Evolutionary conservation across 2,329 filamentous ascomycete species (phyloP).

Genomic region (Elsinoe fawcettii): DNA sequence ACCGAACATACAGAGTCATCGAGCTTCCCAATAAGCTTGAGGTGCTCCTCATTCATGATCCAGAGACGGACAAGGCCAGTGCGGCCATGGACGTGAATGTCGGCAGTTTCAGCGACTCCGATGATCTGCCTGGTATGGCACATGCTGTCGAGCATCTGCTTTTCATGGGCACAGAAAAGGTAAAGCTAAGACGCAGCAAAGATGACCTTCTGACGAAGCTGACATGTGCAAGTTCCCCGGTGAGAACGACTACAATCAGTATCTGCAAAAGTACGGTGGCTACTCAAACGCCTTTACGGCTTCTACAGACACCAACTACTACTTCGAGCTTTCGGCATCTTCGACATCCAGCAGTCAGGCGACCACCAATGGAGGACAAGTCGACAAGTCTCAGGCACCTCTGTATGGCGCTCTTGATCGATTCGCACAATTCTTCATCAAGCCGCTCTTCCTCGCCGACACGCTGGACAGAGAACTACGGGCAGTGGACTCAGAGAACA

Average conservation of each 20-base stretch:
- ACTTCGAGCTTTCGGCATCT: conserved; percentile 86
- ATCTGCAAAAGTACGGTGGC: conserved; percentile 81
- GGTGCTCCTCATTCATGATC: conserved; percentile 84
- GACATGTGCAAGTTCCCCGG: conserved; percentile 59
- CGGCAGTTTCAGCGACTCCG: conserved; percentile 86
- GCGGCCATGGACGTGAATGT: conserved; percentile 93
- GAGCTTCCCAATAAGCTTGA: conserved; percentile 80
- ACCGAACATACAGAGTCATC: conserved; percentile 81
- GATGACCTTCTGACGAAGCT: background rate
- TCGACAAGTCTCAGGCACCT: conserved; percentile 44
- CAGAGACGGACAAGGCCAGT: conserved; percentile 92
- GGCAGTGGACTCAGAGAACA: conserved; percentile 92
- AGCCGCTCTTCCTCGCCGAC: conserved; percentile 74
- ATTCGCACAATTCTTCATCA: conserved; percentile 89
- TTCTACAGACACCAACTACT: conserved; percentile 92
- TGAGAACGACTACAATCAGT: conserved; percentile 94
- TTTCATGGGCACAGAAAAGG: conserved; percentile 98
- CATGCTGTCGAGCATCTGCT: conserved; percentile 93
- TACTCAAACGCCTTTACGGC: conserved; percentile 94
- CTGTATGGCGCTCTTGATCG: conserved; percentile 78
- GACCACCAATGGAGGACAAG: conserved; percentile 33
- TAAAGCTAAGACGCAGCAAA: conserved; percentile 29
- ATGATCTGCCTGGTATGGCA: conserved; percentile 87
- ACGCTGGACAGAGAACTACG: conserved; percentile 80
- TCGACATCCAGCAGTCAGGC: conserved; percentile 48